Percentiles rank a stretch among this genome's conserved stretches.
Conservation (phyloP, 139 green algal genomes). For the Edaphochlamys debaryana region DNA sequence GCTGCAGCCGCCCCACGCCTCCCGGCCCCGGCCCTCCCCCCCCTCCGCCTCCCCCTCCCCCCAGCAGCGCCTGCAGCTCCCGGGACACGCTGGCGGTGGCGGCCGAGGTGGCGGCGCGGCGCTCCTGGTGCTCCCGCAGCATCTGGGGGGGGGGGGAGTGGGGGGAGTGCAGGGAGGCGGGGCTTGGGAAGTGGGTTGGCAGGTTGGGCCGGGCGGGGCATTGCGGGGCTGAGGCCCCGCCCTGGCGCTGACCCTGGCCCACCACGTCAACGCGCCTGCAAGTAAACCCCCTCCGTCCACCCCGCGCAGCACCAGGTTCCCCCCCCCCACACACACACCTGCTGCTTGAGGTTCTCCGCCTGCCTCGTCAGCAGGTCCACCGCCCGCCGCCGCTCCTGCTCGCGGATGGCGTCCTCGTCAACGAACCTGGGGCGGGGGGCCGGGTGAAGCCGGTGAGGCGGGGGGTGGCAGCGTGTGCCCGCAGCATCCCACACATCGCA, state of each 20-base stretch:
- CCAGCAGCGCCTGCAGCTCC: neutral
- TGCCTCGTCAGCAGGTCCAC: slow-evolving; percentile 21
- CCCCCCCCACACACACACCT: slow-evolving; percentile 5
- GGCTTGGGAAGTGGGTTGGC: neutral
- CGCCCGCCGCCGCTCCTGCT: slow-evolving; percentile 32
- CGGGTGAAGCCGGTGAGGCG: neutral
- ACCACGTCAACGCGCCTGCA: too few relatives aligned
- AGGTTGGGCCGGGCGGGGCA: neutral
- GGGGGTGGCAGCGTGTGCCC: neutral
- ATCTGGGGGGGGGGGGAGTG: neutral
- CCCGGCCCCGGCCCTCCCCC: neutral
- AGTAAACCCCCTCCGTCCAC: too few relatives aligned
- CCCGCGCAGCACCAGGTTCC: too few relatives aligned
- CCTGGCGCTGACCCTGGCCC: too few relatives aligned
- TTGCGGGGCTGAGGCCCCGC: too few relatives aligned
- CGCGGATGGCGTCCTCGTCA: slow-evolving; percentile 42
- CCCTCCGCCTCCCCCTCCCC: neutral
- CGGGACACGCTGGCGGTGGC: neutral
- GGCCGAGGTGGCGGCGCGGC: slow-evolving; percentile 1
- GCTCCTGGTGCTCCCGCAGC: slow-evolving; percentile 36
- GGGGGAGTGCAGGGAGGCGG: neutral
- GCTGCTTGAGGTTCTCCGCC: slow-evolving; percentile 34
- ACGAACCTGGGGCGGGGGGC: slow-evolving; percentile 5
- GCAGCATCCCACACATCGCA: too few relatives aligned
- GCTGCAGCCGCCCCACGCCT: neutral